Base-by-base conservation (phyloP, 2,329 filamentous ascomycete species). In the Fusarium succisae region DNA sequence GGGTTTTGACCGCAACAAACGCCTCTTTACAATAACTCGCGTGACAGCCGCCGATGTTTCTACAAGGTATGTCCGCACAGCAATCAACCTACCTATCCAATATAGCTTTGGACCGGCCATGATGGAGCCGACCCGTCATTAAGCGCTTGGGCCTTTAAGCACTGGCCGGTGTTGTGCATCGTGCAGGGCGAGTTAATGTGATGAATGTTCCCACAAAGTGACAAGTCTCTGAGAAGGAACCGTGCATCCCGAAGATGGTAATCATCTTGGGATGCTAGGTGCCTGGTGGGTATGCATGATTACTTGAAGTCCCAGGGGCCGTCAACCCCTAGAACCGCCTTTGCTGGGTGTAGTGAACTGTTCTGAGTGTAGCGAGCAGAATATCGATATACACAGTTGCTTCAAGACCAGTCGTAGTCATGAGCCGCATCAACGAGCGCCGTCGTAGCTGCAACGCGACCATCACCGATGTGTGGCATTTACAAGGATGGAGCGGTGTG, bases 1-100 rank as follows among this genome's bases (percentile, higher is more conserved):
- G 13, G 39, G 22, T 66, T 55, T 71, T 74, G 71, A 74, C 72
- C 72, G 56, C 68, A 74, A 72, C 28, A 64, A 69, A 71, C 53
- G 69, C 60, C 59, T 65, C 59, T 54, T 55, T 57, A 55, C 17
- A 41, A 39, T 39, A 39, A 72, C 68, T 74, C 63, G 55, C 59
- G 56, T 74, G 68, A 69, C 69, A 39, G 63, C 32, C 43, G 55
- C 48, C 51, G 48, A 51, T 57, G 37, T 61, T 53, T 50, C 37
- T 55, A n/a, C 53, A 48, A 48, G 59, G 32, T 44, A 55, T 35
- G 15, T 35, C 32, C 17, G 17, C 54, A 57, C 41, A 72, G 53
- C 28, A 59, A 38, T 69, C 50, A 41, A 64, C 58, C 45, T 55
- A 50, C 55, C 48, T 55, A 50, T 28, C 35, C 30, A 32, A n/a